phyloP scores from a whole-genome alignment of 148 eudicot species.

The Salicornia ramosissima region DNA sequence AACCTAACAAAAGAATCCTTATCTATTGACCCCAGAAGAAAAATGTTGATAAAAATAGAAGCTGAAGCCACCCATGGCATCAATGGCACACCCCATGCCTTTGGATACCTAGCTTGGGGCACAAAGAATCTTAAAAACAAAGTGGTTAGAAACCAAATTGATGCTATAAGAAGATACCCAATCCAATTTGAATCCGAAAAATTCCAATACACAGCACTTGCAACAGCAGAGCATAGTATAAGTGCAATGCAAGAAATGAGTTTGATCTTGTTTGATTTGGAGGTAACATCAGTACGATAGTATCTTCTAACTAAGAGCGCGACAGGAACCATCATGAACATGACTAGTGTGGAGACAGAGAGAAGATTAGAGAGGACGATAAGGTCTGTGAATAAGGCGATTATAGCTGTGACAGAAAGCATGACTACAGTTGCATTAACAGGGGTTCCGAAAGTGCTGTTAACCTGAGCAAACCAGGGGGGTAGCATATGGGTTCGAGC shows the following conservation, averaged over 20 bases:
- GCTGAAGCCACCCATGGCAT: slow-evolving; percentile 70
- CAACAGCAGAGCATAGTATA: slow-evolving; percentile 37
- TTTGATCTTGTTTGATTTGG: slow-evolving; percentile 29
- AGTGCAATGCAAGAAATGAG: slow-evolving; percentile 29
- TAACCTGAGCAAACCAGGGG: slow-evolving; percentile 34
- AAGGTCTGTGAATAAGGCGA: slow-evolving; percentile 38
- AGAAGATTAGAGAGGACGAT: slow-evolving; percentile 39
- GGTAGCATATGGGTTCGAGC: slow-evolving; percentile 50
- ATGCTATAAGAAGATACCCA: slow-evolving; percentile 38
- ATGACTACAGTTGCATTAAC: slow-evolving; percentile 39
- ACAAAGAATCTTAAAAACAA: slow-evolving; percentile 31
- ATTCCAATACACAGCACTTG: slow-evolving; percentile 33
- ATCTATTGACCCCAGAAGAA: slow-evolving; percentile 62
- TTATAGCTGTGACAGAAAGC: slow-evolving; percentile 20
- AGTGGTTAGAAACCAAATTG: slow-evolving; percentile 45
- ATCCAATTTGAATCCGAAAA: slow-evolving; percentile 25
- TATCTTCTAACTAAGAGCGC: slow-evolving; percentile 43
- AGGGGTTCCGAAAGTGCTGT: slow-evolving; percentile 35
- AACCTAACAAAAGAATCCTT: slow-evolving; percentile 46
- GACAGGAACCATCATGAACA: slow-evolving; percentile 39
- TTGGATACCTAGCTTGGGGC: slow-evolving; percentile 48
- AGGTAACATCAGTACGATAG: slow-evolving; percentile 34
- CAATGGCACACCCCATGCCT: slow-evolving; percentile 56
- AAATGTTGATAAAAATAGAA: slow-evolving; percentile 55
- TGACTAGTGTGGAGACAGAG: slow-evolving; percentile 42